A percentile compares a stretch with the other conserved stretches of the same genome.
Evolutionary conservation across 768 basidiomycete species (phyloP).

Genomic region (Calocybe indica): DNA sequence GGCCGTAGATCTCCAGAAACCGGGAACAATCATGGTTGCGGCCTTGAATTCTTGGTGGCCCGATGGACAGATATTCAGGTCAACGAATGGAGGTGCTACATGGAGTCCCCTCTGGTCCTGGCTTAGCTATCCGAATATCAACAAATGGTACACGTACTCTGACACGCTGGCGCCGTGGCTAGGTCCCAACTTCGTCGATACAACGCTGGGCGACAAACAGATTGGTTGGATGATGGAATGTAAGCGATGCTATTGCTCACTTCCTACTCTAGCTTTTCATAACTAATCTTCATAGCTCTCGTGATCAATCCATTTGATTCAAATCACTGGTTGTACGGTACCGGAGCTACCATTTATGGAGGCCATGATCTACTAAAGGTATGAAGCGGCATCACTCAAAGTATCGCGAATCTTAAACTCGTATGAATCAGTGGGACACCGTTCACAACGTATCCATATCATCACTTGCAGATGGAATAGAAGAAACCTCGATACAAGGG

Average conservation of each 20-base stretch:
- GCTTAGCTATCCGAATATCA: conserved; percentile 38
- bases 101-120: conserved; percentile 59
- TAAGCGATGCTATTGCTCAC: conserved; percentile 8
- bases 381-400: conserved; percentile 34
- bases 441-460: conserved; percentile 52
- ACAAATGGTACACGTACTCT: conserved; percentile 50
- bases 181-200: conserved; percentile 41
- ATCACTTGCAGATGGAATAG: conserved; percentile 58
- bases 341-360: conserved; percentile 59
- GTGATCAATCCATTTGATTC: conserved; percentile 63
- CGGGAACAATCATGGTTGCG: conserved; percentile 64
- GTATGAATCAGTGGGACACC: conserved; percentile 45
- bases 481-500: conserved; percentile 53
- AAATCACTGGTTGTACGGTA: conserved; percentile 69
- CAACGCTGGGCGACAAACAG: conserved; percentile 37
- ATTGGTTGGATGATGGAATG: conserved; percentile 75
- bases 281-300: conserved; percentile 27
- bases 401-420: conserved; percentile 12
- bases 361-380: conserved; percentile 21
- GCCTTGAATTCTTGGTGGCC: conserved; percentile 63
- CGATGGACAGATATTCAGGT: conserved; percentile 61
- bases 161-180: conserved; percentile 56
- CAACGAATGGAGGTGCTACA: conserved; percentile 48
- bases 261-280: background rate
- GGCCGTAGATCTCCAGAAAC: conserved; percentile 51